A percentile compares a stretch with the other conserved stretches of the same genome.
Evolutionary conservation across 352 stramenopile species (phyloP).

Genomic region (Globisporangium middletonii): DNA sequence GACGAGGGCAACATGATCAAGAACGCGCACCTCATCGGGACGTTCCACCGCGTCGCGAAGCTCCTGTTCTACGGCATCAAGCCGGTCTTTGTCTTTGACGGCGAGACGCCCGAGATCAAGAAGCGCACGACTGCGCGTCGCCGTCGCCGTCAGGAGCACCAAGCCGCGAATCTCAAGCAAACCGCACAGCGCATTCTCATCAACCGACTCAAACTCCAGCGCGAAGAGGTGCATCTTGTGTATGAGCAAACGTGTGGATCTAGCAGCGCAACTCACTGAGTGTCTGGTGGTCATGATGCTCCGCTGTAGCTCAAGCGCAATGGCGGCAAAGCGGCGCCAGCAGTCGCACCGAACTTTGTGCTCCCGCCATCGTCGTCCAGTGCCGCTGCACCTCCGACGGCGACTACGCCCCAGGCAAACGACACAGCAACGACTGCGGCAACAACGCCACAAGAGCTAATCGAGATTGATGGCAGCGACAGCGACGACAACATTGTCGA

Average conservation of each 20-base stretch:
- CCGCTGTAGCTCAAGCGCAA: constrained; percentile 47
- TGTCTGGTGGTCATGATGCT: not conserved
- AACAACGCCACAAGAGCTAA: no score
- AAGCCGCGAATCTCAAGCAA: constrained; percentile 82
- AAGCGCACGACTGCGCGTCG: constrained; percentile 68
- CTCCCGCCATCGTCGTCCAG: constrained; percentile 16
- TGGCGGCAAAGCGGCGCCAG: constrained; percentile 24
- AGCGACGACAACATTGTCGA: not conserved
- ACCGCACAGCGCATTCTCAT: constrained; percentile 94
- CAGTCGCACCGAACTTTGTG: constrained; percentile 52
- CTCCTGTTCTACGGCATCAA: constrained; percentile 95
- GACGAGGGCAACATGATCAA: constrained; percentile 92
- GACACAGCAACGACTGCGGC: no score
- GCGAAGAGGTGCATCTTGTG: constrained; percentile 30
- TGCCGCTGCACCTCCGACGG: no score
- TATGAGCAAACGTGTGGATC: not conserved
- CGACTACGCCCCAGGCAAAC: no score
- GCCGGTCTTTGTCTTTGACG: constrained; percentile 99
- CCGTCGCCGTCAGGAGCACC: constrained; percentile 57
- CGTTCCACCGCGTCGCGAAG: constrained; percentile 91
- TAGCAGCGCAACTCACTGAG: not conserved
- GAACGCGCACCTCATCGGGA: constrained; percentile 94
- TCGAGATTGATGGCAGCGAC: constrained; percentile 7
- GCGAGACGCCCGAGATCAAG: constrained; percentile 97
- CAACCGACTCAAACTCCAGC: constrained; percentile 73